Evolutionary conservation across 768 basidiomycete genomes (phyloP).

Genomic region (Gelatoporia subvermispora): DNA sequence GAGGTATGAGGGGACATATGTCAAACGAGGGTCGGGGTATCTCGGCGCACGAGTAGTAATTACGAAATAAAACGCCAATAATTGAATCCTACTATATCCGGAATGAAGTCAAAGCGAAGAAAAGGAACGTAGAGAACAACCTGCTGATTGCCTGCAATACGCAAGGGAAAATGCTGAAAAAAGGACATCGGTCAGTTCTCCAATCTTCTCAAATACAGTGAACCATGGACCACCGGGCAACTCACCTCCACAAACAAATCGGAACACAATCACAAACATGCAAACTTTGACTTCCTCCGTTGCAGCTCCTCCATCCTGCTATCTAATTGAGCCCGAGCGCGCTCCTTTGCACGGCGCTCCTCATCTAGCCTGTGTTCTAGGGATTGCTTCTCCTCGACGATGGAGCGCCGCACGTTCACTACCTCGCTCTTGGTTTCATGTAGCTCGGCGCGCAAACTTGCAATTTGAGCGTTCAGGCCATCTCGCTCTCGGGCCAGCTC

Average conservation of each 20-base stretch:
- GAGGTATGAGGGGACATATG: constrained; percentile 9
- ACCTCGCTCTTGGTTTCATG: constrained; percentile 78
- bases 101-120: not conserved
- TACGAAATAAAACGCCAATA: constrained; percentile 3
- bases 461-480: constrained; percentile 58
- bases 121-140: not conserved
- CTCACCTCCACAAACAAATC: not conserved
- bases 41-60: constrained; percentile 6
- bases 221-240: too few relatives aligned
- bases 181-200: too few relatives aligned
- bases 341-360: constrained; percentile 85
- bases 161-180: not conserved
- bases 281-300: constrained; percentile 88
- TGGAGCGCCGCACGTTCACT: constrained; percentile 66
- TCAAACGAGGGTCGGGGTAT: constrained; percentile 17
- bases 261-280: constrained; percentile 57
- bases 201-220: too few relatives aligned
- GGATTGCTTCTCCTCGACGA: constrained; percentile 86
- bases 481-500: constrained; percentile 87
- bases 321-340: constrained; percentile 82
- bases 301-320: constrained; percentile 81
- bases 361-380: constrained; percentile 80
- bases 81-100: too few relatives aligned
- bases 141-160: not conserved
- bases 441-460: constrained; percentile 66